A percentile compares a stretch with the other conserved stretches of the same genome.
These are phyloP conservation scores for Solanum sejunctum DNA, from an alignment of 257 asterid genomes.

Conservation along the genomic window DNA sequence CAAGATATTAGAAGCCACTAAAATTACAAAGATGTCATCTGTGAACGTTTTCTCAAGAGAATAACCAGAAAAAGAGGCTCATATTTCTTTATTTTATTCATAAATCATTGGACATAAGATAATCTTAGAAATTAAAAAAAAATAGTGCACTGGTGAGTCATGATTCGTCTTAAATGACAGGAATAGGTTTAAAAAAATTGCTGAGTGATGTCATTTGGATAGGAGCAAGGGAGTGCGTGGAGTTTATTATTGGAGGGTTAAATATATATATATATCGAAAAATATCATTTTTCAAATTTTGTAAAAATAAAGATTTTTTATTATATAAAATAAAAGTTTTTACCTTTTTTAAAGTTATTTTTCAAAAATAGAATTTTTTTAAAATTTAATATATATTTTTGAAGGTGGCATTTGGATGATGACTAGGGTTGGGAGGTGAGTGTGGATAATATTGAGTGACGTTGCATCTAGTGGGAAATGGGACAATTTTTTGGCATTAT, in stretches of 20 bases:
- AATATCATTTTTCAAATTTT: background rate
- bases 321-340: background rate
- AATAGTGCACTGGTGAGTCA: background rate
- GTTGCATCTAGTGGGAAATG: background rate
- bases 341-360: background rate
- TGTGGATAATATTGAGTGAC: conserved; percentile 2
- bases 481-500: background rate
- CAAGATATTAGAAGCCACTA: conserved; percentile 5
- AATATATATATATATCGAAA: too few relatives aligned
- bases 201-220: background rate
- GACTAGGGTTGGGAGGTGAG: background rate
- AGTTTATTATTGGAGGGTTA: background rate
- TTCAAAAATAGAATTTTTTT: background rate
- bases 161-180: background rate
- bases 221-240: background rate
- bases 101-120: background rate
- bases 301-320: background rate
- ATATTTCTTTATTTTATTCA: background rate
- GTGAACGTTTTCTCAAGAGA: background rate
- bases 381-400: background rate
- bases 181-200: background rate
- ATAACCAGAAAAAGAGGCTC: background rate
- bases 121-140: background rate
- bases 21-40: background rate
- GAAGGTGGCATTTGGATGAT: background rate